A percentile compares a stretch with the other conserved stretches of the same genome.
Evolutionary conservation across 169 alveolate genomes (phyloP).

Genomic region (Plasmodium gonderi): DNA sequence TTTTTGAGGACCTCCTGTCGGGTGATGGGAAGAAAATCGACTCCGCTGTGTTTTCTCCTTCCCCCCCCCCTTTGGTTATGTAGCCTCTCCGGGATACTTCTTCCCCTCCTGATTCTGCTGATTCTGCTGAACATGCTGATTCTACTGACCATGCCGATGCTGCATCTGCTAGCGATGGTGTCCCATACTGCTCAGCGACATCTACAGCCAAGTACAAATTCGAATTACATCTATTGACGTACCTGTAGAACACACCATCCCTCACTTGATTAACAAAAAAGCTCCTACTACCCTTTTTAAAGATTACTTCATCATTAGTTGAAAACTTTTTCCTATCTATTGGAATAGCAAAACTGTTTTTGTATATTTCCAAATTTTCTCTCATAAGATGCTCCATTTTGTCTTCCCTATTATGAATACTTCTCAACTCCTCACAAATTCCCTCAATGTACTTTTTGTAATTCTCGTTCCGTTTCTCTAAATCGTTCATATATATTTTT

Average conservation of each 20-base stretch:
- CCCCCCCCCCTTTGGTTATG: no score
- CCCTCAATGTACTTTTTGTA: background rate
- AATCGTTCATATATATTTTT: background rate
- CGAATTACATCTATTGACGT: constrained; percentile 18
- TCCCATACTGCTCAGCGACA: background rate
- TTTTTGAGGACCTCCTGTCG: no score
- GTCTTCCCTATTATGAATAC: background rate
- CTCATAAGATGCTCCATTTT: constrained; percentile 15
- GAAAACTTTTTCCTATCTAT: background rate
- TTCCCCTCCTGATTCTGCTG: no score
- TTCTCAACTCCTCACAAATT: background rate
- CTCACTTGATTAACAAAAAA: constrained; percentile 43
- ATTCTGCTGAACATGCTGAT: background rate
- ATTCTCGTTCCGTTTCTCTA: background rate
- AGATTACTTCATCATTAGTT: background rate
- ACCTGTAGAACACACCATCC: background rate
- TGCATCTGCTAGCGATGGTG: background rate
- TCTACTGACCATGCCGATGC: no score
- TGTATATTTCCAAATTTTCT: background rate
- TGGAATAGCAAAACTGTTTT: constrained; percentile 3
- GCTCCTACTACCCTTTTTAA: background rate
- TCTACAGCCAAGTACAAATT: constrained; percentile 43
- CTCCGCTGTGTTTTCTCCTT: no score
- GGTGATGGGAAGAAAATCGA: no score
- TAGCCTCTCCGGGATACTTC: no score